Evolutionary conservation across 2,329 filamentous ascomycete genomes (phyloP).

Genomic region (Trichoderma asperellum): DNA sequence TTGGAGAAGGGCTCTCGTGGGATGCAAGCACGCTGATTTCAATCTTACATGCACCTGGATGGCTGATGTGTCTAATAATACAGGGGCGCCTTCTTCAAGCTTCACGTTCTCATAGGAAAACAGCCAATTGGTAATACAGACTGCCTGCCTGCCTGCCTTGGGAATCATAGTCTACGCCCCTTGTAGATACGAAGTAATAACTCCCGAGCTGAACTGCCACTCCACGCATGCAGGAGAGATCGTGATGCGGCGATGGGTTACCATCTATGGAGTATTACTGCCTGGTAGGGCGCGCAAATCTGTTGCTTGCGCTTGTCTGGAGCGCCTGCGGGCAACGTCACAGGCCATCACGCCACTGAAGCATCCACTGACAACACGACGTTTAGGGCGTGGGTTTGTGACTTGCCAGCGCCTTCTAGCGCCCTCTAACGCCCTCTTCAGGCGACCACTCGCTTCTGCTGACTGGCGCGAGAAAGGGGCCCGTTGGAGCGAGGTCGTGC

Average conservation of each 20-base stretch:
- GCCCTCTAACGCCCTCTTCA: background rate
- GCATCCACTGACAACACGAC: slow-evolving; percentile 27
- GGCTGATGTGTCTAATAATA: background rate
- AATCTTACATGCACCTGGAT: background rate
- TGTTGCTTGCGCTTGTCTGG: background rate
- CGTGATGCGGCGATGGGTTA: background rate
- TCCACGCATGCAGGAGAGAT: background rate
- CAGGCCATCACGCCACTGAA: slow-evolving; percentile 28
- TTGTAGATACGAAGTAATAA: background rate
- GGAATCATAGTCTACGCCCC: background rate
- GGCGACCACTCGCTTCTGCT: background rate
- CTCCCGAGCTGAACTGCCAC: background rate
- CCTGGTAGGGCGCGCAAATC: background rate
- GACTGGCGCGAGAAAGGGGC: background rate
- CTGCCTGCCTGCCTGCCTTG: background rate
- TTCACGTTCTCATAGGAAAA: background rate
- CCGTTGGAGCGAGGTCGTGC: background rate
- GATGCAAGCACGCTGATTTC: background rate
- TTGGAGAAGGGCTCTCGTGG: background rate
- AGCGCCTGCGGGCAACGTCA: slow-evolving; percentile 9
- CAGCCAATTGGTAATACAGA: background rate
- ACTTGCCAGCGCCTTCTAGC: slow-evolving; percentile 14
- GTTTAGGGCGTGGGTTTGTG: slow-evolving; percentile 20
- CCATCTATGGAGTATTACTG: background rate
- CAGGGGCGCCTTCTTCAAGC: background rate